These are phyloP conservation scores for Rhytidiadelphus loreus DNA, from an alignment of 225 moss, liverwort and hornwort genomes.

Conservation along the genomic window DNA sequence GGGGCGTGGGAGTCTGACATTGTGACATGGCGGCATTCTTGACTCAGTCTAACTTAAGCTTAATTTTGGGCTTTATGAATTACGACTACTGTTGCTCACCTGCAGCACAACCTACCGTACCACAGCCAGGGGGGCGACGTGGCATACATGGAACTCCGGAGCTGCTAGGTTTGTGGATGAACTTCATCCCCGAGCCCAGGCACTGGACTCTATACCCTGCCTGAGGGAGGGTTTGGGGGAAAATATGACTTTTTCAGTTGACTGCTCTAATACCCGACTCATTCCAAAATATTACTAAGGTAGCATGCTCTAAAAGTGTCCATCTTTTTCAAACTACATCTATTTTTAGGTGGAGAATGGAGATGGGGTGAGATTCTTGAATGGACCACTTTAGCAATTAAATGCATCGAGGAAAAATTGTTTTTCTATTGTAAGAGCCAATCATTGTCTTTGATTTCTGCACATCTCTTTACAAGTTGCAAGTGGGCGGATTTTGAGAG, in stretches of 20 bases:
- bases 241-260: not conserved
- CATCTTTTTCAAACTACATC: too few species aligned
- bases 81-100: not conserved
- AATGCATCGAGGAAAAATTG: too few species aligned
- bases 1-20: not conserved
- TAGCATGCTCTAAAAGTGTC: too few species aligned
- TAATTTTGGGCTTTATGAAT: not conserved
- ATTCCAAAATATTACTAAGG: not conserved
- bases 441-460: too few species aligned
- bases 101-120: not conserved
- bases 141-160: not conserved
- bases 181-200: not conserved
- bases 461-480: too few species aligned
- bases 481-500: too few species aligned
- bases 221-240: not conserved
- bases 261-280: not conserved
- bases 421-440: too few species aligned
- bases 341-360: too few species aligned
- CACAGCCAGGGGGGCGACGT: not conserved
- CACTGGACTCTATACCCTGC: not conserved
- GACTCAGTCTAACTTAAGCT: not conserved
- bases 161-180: not conserved
- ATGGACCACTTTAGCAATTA: too few species aligned
- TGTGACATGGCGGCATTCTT: not conserved
- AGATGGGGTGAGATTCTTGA: too few species aligned